These are phyloP conservation scores for grape (Vitis vinifera) DNA, from an alignment of 164 flowering plant genomes.

Conservation along the genomic window ASM3070453v1 NC_081811.1:22498501-22499000, in stretches of 20 bases:
- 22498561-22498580: constrained; percentile 74
- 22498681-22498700: constrained; percentile 48
- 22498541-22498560: constrained; percentile 62
- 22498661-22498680: constrained; percentile 57
- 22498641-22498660: constrained; percentile 67
- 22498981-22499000: background rate
- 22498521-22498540: constrained; percentile 92
- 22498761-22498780: constrained; percentile 61
- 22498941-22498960: constrained; percentile 67
- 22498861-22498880: constrained; percentile 40
- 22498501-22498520: constrained; percentile 90
- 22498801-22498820: constrained; percentile 53
- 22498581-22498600: constrained; percentile 56
- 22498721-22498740: constrained; percentile 54
- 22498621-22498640: constrained; percentile 48
- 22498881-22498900: constrained; percentile 52
- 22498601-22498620: constrained; percentile 39
- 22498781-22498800: constrained; percentile 53
- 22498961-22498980: constrained; percentile 36
- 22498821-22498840: constrained; percentile 55
- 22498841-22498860: constrained; percentile 33
- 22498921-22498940: constrained; percentile 43
- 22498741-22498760: constrained; percentile 52
- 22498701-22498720: constrained; percentile 67
- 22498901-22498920: constrained; percentile 52